These are phyloP conservation scores for Cercophora samala DNA, from an alignment of 495 filamentous ascomycete species.

Conservation along the genomic window DNA sequence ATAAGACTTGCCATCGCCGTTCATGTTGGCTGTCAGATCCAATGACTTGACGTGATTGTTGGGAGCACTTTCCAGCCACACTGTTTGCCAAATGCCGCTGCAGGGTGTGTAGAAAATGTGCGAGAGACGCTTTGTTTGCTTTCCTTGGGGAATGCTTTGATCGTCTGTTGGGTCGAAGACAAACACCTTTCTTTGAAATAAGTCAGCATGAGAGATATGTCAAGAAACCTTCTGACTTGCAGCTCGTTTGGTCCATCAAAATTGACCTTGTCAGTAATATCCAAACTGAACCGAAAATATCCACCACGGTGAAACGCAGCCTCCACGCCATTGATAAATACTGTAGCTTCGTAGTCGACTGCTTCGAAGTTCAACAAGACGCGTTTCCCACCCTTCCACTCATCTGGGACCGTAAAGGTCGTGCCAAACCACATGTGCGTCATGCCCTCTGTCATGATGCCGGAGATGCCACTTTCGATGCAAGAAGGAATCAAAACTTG, in stretches of 20 bases:
- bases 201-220: not conserved
- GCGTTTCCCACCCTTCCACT: slow-evolving; percentile 39
- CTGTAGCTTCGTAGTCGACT: slow-evolving; percentile 64
- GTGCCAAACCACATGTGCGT: slow-evolving; percentile 61
- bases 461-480: slow-evolving; percentile 52
- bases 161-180: slow-evolving; percentile 64
- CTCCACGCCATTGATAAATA: slow-evolving; percentile 58
- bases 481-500: slow-evolving; percentile 63
- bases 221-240: slow-evolving; percentile 31
- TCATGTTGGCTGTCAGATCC: slow-evolving; percentile 55
- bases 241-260: slow-evolving; percentile 49
- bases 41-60: slow-evolving; percentile 52
- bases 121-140: slow-evolving; percentile 55
- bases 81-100: slow-evolving; percentile 66
- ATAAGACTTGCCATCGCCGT: slow-evolving; percentile 52
- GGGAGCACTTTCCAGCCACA: slow-evolving; percentile 63
- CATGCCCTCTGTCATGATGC: slow-evolving; percentile 48
- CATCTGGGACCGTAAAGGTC: slow-evolving; percentile 50
- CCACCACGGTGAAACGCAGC: slow-evolving; percentile 58
- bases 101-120: slow-evolving; percentile 71
- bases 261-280: slow-evolving; percentile 52
- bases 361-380: slow-evolving; percentile 66
- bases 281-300: slow-evolving; percentile 59
- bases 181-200: slow-evolving; percentile 49
- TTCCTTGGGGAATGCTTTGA: slow-evolving; percentile 60